Percentiles rank a stretch among this genome's conserved stretches.
These are phyloP conservation scores for Mycosphaerella sp. DNA, from an alignment of 2,329 filamentous ascomycete species.

Conservation along the genomic window DNA sequence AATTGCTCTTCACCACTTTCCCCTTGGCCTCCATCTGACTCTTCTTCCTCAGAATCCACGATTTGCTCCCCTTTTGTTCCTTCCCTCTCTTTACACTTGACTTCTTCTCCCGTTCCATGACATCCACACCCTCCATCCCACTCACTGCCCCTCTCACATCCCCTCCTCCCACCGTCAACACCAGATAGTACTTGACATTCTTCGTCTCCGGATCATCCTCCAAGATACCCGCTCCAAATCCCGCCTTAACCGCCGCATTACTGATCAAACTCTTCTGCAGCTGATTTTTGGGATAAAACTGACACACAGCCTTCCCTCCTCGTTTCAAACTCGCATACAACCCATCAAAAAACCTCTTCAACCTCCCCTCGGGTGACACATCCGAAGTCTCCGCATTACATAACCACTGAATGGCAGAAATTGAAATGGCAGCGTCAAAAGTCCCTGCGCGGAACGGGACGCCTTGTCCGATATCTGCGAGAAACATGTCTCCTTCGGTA, in stretches of 20 bases:
- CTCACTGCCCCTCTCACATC: conserved; percentile 82
- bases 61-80: conserved; percentile 69
- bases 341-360: conserved; percentile 85
- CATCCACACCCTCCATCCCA: conserved; percentile 76
- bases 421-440: conserved; percentile 92
- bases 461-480: conserved; percentile 92
- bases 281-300: conserved; percentile 98
- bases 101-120: conserved; percentile 61
- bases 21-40: conserved; percentile 92
- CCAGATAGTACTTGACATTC: conserved; percentile 92
- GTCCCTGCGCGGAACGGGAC: conserved; percentile 86
- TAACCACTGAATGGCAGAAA: conserved; percentile 96
- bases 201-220: conserved; percentile 97
- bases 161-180: conserved; percentile 78
- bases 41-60: conserved; percentile 80
- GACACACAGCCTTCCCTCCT: conserved; percentile 85
- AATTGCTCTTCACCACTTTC: conserved; percentile 84
- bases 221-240: conserved; percentile 88
- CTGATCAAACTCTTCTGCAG: conserved; percentile 88
- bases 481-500: conserved; percentile 85
- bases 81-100: conserved; percentile 43
- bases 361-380: conserved; percentile 68
- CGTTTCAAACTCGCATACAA: conserved; percentile 77
- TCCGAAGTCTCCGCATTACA: conserved; percentile 91
- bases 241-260: conserved; percentile 80